Evolutionary conservation across 257 asterid genomes (phyloP).

Genomic region (Solanum paucissectum): DNA sequence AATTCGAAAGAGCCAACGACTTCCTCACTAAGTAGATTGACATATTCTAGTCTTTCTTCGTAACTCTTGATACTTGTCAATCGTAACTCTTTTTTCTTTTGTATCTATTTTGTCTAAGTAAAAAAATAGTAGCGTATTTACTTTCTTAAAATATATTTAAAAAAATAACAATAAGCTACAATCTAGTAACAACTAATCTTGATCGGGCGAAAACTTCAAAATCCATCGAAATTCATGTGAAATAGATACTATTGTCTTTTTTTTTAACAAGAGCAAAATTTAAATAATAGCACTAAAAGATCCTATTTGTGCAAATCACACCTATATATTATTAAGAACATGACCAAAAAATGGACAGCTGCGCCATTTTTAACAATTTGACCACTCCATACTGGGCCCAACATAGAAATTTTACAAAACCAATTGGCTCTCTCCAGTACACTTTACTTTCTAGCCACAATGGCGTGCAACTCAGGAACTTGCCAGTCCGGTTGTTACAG

Average conservation of each 20-base stretch:
- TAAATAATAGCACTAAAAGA: not conserved
- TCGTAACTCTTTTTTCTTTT: no score
- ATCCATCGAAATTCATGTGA: not conserved
- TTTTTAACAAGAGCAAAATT: not conserved
- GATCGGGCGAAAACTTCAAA: not conserved
- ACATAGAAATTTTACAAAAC: not conserved
- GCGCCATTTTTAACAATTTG: not conserved
- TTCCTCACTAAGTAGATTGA: not conserved
- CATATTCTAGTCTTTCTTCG: no score
- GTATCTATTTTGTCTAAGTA: accelerated
- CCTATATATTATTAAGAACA: not conserved
- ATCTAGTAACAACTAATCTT: no score
- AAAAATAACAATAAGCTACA: accelerated
- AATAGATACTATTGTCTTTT: not conserved
- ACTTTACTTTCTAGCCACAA: not conserved
- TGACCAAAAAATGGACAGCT: not conserved
- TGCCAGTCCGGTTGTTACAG: constrained; percentile 75
- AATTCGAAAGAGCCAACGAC: not conserved
- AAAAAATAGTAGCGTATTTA: no score
- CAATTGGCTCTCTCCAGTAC: not conserved
- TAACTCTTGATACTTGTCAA: no score
- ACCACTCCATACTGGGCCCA: not conserved
- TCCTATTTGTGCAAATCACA: not conserved
- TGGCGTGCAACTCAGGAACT: constrained; percentile 58
- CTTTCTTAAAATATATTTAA: no score